Conservation (phyloP, 1,284 basidiomycete genomes). For the Leccinum pachyderme region DNA sequence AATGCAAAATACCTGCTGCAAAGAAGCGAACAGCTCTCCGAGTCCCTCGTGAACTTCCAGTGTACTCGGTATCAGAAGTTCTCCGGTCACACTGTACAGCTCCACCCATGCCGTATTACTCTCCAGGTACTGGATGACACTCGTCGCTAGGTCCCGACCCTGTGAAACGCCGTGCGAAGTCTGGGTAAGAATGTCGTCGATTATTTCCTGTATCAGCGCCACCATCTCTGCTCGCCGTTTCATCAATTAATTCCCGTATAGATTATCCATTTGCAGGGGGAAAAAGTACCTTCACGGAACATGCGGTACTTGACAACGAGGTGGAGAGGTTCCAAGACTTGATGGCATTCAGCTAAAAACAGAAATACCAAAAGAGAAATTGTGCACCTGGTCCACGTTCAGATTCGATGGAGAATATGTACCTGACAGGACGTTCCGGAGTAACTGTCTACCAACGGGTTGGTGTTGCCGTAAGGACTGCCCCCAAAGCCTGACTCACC, state of each 20-base stretch:
- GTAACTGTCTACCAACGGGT: constrained; percentile 56
- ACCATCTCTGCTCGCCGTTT: constrained; percentile 52
- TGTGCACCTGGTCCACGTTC: constrained; percentile 53
- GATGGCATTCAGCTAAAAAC: constrained; percentile 6
- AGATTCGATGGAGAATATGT: constrained; percentile 70
- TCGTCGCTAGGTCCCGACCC: constrained; percentile 41
- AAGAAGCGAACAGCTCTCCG: constrained; percentile 36
- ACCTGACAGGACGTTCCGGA: constrained; percentile 65
- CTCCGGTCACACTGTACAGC: constrained; percentile 64
- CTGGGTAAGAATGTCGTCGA: constrained; percentile 42
- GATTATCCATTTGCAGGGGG: not conserved
- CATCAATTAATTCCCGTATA: constrained; percentile 1
- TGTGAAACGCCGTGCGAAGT: constrained; percentile 28
- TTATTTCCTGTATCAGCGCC: constrained; percentile 51
- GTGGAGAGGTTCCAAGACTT: constrained; percentile 61
- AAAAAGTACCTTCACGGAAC: constrained; percentile 63
- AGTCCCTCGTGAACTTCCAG: constrained; percentile 38
- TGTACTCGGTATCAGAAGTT: constrained; percentile 54
- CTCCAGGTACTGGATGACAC: constrained; percentile 59
- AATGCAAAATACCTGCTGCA: constrained; percentile 39
- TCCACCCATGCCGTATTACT: constrained; percentile 63
- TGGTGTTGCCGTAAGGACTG: not conserved
- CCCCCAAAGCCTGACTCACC: constrained; percentile 30
- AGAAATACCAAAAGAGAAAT: not conserved
- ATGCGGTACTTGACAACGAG: constrained; percentile 69